phyloP scores from a whole-genome alignment of 108 stramenopile genomes.

The Pseudonitzschia multiseries region DNA sequence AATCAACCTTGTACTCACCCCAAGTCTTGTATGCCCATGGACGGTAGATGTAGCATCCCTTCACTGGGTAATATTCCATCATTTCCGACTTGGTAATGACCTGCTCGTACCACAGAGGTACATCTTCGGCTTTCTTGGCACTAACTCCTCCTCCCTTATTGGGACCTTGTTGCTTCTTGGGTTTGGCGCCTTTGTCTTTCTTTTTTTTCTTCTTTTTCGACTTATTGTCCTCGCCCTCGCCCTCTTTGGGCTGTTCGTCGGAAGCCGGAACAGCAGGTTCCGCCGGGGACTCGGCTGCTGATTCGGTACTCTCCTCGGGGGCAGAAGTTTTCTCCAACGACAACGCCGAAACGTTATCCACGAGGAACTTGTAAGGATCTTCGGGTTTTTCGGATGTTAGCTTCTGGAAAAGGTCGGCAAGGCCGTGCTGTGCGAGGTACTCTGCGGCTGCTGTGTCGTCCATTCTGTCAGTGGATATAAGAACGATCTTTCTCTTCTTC shows the following conservation, averaged over 20 bases:
- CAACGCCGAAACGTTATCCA: background rate
- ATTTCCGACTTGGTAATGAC: conserved; percentile 94
- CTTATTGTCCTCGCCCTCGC: background rate
- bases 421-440: background rate
- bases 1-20: conserved; percentile 50
- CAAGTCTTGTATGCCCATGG: conserved; percentile 97
- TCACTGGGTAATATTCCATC: conserved; percentile 96
- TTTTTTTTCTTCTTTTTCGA: conserved; percentile 14
- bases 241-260: background rate
- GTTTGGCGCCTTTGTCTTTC: background rate
- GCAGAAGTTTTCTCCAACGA: background rate
- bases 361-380: background rate
- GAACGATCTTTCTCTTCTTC: background rate
- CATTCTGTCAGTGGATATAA: background rate
- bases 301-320: background rate
- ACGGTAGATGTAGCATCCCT: conserved; percentile 95
- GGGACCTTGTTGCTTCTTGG: background rate
- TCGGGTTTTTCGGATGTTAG: background rate
- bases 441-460: background rate
- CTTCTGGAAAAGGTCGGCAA: background rate
- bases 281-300: background rate
- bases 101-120: conserved; percentile 92
- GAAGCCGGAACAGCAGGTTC: background rate
- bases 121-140: conserved; percentile 87
- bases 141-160: conserved; percentile 22